Conservation (phyloP, 2,329 filamentous ascomycete genomes). For the Ophidiomyces ophidiicola region DNA sequence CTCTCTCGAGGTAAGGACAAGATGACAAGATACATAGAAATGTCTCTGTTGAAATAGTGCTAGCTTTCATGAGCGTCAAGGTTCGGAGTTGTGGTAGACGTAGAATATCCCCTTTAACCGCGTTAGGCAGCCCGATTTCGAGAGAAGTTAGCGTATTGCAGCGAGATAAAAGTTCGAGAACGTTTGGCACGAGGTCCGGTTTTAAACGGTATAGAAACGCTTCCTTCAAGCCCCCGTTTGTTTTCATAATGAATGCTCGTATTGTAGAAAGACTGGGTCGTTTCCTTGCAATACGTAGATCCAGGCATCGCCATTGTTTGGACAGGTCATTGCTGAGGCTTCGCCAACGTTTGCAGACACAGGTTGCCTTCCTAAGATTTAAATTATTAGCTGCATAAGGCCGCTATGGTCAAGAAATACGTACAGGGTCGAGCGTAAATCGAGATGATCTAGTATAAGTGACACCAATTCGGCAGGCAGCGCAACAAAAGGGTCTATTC, state of each 20-base stretch:
- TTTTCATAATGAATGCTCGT: constrained; percentile 26
- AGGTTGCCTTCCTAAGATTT: constrained; percentile 27
- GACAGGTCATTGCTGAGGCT: constrained; percentile 38
- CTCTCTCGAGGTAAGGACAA: constrained; percentile 15
- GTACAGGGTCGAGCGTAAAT: constrained; percentile 41
- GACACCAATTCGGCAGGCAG: constrained; percentile 45
- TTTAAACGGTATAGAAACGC: constrained; percentile 16
- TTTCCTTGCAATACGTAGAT: constrained; percentile 37
- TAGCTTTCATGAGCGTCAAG: constrained; percentile 11
- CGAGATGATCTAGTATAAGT: constrained; percentile 41
- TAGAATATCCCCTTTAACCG: neutral
- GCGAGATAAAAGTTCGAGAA: constrained; percentile 16
- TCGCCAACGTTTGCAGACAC: constrained; percentile 47
- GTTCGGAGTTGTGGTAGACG: constrained; percentile 14
- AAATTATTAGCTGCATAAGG: neutral
- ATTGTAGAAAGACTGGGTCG: constrained; percentile 31
- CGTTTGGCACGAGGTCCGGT: constrained; percentile 21
- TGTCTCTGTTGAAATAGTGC: constrained; percentile 9
- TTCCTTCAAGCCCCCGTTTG: constrained; percentile 25
- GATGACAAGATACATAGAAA: constrained; percentile 12
- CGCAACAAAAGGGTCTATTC: constrained; percentile 39
- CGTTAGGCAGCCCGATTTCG: constrained; percentile 18
- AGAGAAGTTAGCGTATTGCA: constrained; percentile 26
- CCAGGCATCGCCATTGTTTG: constrained; percentile 42
- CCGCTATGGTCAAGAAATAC: constrained; percentile 9